These are phyloP conservation scores for Diaporthe velutina DNA, from an alignment of 2,329 filamentous ascomycete genomes.

Conservation along the genomic window DNA sequence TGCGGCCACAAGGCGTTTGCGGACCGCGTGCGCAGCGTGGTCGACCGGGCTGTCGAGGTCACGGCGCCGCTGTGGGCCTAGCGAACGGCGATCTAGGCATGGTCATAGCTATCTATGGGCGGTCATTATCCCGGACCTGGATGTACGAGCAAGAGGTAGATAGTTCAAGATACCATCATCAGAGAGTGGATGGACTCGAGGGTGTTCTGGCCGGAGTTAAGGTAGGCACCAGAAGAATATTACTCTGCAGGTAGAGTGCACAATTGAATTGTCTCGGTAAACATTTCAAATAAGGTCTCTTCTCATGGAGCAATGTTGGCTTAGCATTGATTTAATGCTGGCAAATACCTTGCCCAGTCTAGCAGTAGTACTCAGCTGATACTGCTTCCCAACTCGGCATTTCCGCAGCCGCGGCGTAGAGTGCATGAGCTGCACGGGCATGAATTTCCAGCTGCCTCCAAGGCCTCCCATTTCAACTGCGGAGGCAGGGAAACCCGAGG, in stretches of 20 bases:
- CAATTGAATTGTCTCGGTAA: background rate
- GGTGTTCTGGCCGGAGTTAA: background rate
- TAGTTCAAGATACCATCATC: background rate
- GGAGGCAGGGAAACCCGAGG: background rate
- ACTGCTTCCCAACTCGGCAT: background rate
- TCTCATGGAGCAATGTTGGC: background rate
- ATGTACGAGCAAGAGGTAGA: background rate
- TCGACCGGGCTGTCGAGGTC: slow-evolving; percentile 90
- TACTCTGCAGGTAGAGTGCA: slow-evolving; percentile 5
- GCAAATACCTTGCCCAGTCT: slow-evolving; percentile 4
- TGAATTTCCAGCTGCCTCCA: background rate
- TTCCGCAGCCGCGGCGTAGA: background rate
- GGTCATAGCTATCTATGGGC: background rate
- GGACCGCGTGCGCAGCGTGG: slow-evolving; percentile 88
- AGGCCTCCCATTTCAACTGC: background rate
- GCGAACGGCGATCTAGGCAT: too few relatives aligned
- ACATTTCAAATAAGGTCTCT: background rate
- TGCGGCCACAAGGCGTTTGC: slow-evolving; percentile 82
- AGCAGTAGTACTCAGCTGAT: background rate
- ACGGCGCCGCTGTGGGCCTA: slow-evolving; percentile 79
- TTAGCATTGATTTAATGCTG: background rate
- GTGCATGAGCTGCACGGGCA: background rate
- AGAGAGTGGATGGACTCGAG: too few relatives aligned
- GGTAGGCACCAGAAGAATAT: slow-evolving; percentile 7
- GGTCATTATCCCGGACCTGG: background rate